Conservation (phyloP, 352 stramenopile genomes). For the Phytopythium mirpurense region DNA sequence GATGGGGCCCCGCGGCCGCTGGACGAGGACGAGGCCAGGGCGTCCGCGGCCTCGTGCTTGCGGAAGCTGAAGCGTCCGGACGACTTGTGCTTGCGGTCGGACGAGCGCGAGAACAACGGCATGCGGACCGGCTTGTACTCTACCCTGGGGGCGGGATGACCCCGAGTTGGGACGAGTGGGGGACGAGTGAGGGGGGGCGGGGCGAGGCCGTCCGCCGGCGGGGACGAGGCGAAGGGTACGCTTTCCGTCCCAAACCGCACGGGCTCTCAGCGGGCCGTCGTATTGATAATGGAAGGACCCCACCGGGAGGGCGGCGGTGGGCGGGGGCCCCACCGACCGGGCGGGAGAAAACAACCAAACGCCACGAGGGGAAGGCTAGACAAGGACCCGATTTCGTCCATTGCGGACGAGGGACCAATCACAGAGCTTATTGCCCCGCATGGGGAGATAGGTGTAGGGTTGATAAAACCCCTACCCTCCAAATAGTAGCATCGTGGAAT, state of each 20-base stretch:
- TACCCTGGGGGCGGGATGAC: constrained; percentile 10
- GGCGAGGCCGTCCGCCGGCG: neutral
- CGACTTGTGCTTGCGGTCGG: constrained; percentile 44
- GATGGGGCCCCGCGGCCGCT: constrained; percentile 10
- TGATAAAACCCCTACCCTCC: too few species aligned
- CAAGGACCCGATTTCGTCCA: too few species aligned
- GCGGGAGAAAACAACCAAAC: constrained; percentile 3
- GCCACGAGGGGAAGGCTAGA: neutral
- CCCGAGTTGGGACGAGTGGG: neutral
- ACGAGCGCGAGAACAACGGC: constrained; percentile 59
- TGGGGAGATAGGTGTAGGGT: too few species aligned
- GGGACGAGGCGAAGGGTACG: neutral
- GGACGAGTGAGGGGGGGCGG: neutral
- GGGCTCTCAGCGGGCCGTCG: neutral
- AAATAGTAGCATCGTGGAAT: too few species aligned
- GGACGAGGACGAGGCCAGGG: constrained; percentile 16
- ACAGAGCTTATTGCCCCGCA: too few species aligned
- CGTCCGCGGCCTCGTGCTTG: constrained; percentile 37
- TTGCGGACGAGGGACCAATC: too few species aligned
- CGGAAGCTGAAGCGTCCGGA: constrained; percentile 61
- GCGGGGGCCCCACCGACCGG: neutral
- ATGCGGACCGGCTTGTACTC: constrained; percentile 35
- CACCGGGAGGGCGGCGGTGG: too few species aligned
- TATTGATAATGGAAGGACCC: neutral
- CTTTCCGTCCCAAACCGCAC: neutral